phyloP scores from a whole-genome alignment of 345 rosid genomes.

The Pelargonium nanum region DNA sequence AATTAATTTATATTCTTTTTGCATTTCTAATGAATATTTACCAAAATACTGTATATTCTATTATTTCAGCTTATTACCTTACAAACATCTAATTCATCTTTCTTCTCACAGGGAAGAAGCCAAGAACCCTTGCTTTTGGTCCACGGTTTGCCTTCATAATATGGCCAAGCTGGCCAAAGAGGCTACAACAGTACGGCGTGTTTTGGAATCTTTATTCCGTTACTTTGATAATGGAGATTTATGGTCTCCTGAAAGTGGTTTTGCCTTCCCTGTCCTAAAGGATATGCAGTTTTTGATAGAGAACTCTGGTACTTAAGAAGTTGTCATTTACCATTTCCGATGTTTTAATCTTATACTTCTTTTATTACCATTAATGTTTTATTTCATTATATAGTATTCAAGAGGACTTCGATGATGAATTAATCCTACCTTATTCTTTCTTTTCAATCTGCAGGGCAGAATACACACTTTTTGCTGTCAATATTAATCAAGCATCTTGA shows the following conservation, averaged over 20 bases:
- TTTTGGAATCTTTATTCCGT: conserved; percentile 85
- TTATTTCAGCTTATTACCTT: background rate
- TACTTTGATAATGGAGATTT: conserved; percentile 57
- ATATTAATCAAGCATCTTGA: conserved; percentile 91
- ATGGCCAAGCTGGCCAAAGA: conserved; percentile 94
- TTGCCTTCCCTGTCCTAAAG: conserved; percentile 71
- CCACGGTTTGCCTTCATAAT: conserved; percentile 79
- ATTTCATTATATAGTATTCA: background rate
- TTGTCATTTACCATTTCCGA: background rate
- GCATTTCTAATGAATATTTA: conserved; percentile 5
- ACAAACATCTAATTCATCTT: conserved; percentile 11
- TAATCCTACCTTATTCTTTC: conserved; percentile 6
- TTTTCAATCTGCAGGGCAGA: conserved; percentile 48
- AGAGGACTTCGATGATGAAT: conserved; percentile 2
- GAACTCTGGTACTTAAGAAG: conserved; percentile 40
- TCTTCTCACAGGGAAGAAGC: conserved; percentile 55
- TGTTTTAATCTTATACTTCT: background rate
- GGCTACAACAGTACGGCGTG: conserved; percentile 77
- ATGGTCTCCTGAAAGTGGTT: conserved; percentile 74
- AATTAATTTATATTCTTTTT: conserved; percentile 3
- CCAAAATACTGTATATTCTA: background rate
- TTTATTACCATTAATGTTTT: background rate
- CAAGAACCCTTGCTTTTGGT: conserved; percentile 80
- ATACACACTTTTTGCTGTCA: conserved; percentile 75
- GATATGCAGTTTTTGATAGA: conserved; percentile 87